phyloP scores from a whole-genome alignment of 257 asterid species.

The Penstemon eatonii region DNA sequence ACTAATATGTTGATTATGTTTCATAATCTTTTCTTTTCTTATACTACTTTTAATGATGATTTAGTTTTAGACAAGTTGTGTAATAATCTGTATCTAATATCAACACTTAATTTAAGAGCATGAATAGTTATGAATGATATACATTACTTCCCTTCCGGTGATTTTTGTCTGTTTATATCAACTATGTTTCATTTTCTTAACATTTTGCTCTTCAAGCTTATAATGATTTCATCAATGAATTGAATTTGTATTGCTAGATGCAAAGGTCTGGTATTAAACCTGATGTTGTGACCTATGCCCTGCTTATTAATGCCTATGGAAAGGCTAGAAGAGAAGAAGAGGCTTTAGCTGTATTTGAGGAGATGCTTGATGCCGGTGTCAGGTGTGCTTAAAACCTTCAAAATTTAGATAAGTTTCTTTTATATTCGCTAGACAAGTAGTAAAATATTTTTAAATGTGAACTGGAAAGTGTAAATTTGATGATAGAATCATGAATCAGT shows the following conservation, averaged over 20 bases:
- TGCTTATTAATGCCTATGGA: slow-evolving; percentile 84
- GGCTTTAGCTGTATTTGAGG: slow-evolving; percentile 95
- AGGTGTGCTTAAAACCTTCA: slow-evolving; percentile 45
- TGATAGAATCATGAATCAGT: not conserved
- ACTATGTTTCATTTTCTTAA: slow-evolving; percentile 7
- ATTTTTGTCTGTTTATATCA: not conserved
- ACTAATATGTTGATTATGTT: too few species aligned
- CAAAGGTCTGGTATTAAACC: slow-evolving; percentile 74
- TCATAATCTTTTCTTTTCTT: too few species aligned
- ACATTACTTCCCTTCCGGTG: not conserved
- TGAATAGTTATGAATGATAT: not conserved
- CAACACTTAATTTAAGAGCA: too few species aligned
- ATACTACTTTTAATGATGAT: too few species aligned
- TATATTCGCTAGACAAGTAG: not conserved
- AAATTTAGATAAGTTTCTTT: not conserved
- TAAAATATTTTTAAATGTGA: not conserved
- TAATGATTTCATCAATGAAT: slow-evolving; percentile 28
- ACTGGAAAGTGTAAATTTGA: slow-evolving; percentile 2
- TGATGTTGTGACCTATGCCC: slow-evolving; percentile 93
- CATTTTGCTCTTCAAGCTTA: slow-evolving; percentile 12
- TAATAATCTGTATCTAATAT: too few species aligned
- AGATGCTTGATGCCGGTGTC: slow-evolving; percentile 98
- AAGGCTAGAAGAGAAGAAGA: slow-evolving; percentile 99
- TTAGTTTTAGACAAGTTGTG: too few species aligned
- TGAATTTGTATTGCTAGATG: slow-evolving; percentile 56